These are phyloP conservation scores for Hysterium pulicare DNA, from an alignment of 2,329 filamentous ascomycete genomes.

Conservation along the genomic window DNA sequence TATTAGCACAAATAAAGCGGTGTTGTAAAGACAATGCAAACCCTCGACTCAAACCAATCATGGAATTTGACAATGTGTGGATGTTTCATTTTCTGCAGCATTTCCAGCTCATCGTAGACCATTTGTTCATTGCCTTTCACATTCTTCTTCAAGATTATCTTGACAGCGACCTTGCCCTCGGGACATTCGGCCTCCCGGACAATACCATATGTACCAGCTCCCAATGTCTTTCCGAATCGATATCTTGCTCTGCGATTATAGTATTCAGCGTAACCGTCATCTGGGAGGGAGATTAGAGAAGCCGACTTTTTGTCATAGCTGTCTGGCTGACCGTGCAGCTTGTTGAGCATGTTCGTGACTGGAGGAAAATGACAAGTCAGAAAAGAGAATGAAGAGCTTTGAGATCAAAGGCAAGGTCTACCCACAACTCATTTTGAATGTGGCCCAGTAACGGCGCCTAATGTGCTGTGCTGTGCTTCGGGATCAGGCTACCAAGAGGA, in stretches of 20 bases:
- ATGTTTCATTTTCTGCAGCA: slow-evolving; percentile 87
- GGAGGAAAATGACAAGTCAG: slow-evolving; percentile 15
- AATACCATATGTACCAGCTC: slow-evolving; percentile 96
- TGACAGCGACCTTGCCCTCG: slow-evolving; percentile 85
- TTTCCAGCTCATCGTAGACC: slow-evolving; percentile 95
- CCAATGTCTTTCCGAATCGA: slow-evolving; percentile 86
- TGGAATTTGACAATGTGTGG: slow-evolving; percentile 96
- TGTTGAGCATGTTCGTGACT: slow-evolving; percentile 91
- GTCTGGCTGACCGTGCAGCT: slow-evolving; percentile 92
- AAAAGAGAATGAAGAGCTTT: not conserved
- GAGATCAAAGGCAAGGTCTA: slow-evolving; percentile 8
- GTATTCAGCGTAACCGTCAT: slow-evolving; percentile 26
- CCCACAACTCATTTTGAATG: slow-evolving; percentile 34
- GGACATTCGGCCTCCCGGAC: slow-evolving; percentile 90
- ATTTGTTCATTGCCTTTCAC: slow-evolving; percentile 97
- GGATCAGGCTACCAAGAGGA: slow-evolving; percentile 28
- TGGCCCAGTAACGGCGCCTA: slow-evolving; percentile 21
- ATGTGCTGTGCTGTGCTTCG: slow-evolving; percentile 25
- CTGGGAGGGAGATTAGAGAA: slow-evolving; percentile 18
- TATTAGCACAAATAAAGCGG: slow-evolving; percentile 9
- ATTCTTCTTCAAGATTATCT: slow-evolving; percentile 99
- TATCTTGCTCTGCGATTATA: slow-evolving; percentile 67
- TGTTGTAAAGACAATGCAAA: slow-evolving; percentile 43
- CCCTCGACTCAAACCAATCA: slow-evolving; percentile 98
- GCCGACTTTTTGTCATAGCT: slow-evolving; percentile 97